A percentile compares a stretch with the other conserved stretches of the same genome.
Evolutionary conservation across 257 asterid genomes (phyloP).

Genomic region (Penstemon davidsonii): DNA sequence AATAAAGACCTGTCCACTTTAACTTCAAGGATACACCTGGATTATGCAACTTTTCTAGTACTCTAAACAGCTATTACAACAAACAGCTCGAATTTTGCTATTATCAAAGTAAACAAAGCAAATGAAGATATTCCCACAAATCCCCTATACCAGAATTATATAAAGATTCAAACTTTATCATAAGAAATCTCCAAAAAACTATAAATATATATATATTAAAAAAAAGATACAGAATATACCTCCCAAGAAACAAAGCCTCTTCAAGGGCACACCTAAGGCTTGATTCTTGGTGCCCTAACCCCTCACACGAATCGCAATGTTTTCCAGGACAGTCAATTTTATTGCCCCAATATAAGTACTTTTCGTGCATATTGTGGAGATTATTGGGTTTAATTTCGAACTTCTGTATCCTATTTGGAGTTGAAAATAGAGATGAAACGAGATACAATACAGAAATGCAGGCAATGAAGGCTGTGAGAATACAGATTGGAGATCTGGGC

Average conservation of each 20-base stretch:
- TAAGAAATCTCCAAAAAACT: neutral
- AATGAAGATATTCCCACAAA: neutral
- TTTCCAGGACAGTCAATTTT: slow-evolving; percentile 98
- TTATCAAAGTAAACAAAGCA: neutral
- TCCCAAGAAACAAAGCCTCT: slow-evolving; percentile 80
- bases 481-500: slow-evolving; percentile 63
- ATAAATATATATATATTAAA: neutral
- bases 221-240: slow-evolving; percentile 37
- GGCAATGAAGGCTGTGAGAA: slow-evolving; percentile 44
- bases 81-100: slow-evolving; percentile 15
- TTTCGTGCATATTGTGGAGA: slow-evolving; percentile 48
- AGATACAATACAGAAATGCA: slow-evolving; percentile 62
- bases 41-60: slow-evolving; percentile 10
- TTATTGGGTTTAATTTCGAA: slow-evolving; percentile 24
- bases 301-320: slow-evolving; percentile 88
- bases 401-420: slow-evolving; percentile 34
- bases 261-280: slow-evolving; percentile 99
- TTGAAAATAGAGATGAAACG: slow-evolving; percentile 47
- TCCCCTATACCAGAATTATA: slow-evolving; percentile 17
- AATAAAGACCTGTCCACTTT: slow-evolving; percentile 8
- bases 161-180: slow-evolving; percentile 4
- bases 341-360: slow-evolving; percentile 86
- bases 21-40: slow-evolving; percentile 5
- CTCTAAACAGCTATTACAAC: slow-evolving; percentile 4
- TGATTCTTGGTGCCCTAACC: slow-evolving; percentile 98